A percentile compares a stretch with the other conserved stretches of the same genome.
Evolutionary conservation across 257 asterid species (phyloP).

Genomic region (Paulownia fortunei): DNA sequence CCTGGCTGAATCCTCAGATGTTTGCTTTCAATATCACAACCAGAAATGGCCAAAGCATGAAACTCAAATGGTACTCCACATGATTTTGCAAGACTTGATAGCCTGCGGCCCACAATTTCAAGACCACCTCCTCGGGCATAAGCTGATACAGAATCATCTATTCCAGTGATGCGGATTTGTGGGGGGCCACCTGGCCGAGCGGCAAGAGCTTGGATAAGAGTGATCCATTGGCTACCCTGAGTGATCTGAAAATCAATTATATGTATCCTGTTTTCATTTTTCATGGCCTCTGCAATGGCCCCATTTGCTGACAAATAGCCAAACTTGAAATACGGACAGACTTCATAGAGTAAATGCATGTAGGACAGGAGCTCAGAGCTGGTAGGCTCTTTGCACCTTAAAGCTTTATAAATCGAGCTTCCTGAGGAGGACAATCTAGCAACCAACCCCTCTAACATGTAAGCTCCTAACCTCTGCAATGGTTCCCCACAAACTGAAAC

Average conservation of each 20-base stretch:
- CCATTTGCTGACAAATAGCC: conserved; percentile 45
- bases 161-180: conserved; percentile 36
- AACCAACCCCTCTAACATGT: conserved; percentile 44
- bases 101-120: conserved; percentile 35
- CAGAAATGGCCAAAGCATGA: conserved; percentile 28
- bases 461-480: conserved; percentile 45
- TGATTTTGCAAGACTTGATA: conserved; percentile 28
- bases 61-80: conserved; percentile 44
- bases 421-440: conserved; percentile 41
- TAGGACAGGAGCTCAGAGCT: conserved; percentile 38
- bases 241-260: conserved; percentile 41
- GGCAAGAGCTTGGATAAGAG: conserved; percentile 43
- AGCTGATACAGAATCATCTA: conserved; percentile 37
- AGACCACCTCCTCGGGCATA: conserved; percentile 37
- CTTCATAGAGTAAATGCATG: conserved; percentile 41
- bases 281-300: conserved; percentile 45
- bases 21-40: conserved; percentile 24
- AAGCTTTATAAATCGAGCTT: conserved; percentile 38
- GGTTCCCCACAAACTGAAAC: conserved; percentile 49
- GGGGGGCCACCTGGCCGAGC: conserved; percentile 43
- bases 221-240: conserved; percentile 44
- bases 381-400: conserved; percentile 33
- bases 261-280: conserved; percentile 34
- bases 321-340: conserved; percentile 47
- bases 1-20: conserved; percentile 25